These are phyloP conservation scores for Geotrichum histeridarum DNA, from an alignment of 1,139 yeast genomes.

Conservation along the genomic window DNA sequence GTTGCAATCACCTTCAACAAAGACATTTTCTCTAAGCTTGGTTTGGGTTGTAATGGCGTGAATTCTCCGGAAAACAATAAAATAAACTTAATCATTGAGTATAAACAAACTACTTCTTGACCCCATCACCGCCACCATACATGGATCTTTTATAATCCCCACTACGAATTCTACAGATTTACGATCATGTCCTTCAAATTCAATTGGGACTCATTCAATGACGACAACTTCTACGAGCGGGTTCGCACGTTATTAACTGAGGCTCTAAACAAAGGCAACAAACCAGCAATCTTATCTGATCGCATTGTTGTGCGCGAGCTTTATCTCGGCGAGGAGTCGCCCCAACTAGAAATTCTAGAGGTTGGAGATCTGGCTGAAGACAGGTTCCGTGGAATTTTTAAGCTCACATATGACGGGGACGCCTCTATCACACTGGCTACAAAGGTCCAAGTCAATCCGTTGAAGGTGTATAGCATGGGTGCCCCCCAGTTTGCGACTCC, in stretches of 20 bases:
- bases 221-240: slow-evolving; percentile 60
- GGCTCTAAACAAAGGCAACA: slow-evolving; percentile 67
- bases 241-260: slow-evolving; percentile 67
- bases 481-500: slow-evolving; percentile 55
- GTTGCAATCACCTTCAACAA: too few species aligned
- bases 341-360: slow-evolving; percentile 74
- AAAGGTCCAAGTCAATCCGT: slow-evolving; percentile 77
- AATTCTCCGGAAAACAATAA: too few species aligned
- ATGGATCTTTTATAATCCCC: too few species aligned
- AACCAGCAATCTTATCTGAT: slow-evolving; percentile 75
- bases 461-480: slow-evolving; percentile 58
- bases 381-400: slow-evolving; percentile 79
- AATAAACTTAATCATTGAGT: too few species aligned
- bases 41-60: too few species aligned
- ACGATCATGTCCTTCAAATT: slow-evolving; percentile 65
- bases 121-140: background rate
- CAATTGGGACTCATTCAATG: slow-evolving; percentile 71
- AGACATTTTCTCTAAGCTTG: too few species aligned
- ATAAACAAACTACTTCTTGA: too few species aligned
- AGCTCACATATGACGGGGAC: slow-evolving; percentile 72
- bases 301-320: slow-evolving; percentile 67
- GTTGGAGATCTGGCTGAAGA: slow-evolving; percentile 81
- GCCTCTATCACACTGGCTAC: slow-evolving; percentile 76
- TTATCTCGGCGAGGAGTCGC: slow-evolving; percentile 72
- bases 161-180: too few species aligned